These are phyloP conservation scores for Cochlearia excelsa DNA, from an alignment of 345 rosid genomes.

Conservation along the genomic window DNA sequence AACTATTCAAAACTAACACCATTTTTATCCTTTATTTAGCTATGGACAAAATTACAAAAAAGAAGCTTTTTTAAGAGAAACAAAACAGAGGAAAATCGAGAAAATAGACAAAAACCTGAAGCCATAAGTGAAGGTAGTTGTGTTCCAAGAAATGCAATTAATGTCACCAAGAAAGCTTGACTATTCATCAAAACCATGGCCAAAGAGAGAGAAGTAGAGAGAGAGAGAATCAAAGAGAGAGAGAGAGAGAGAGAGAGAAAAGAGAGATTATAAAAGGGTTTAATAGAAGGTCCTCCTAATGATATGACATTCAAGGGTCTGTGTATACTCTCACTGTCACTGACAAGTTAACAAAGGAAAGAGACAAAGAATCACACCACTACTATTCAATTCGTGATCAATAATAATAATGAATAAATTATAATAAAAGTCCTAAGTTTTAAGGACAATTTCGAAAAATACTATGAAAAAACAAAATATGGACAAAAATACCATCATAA, in stretches of 20 bases:
- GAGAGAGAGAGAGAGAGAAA: neutral
- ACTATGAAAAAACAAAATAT: neutral
- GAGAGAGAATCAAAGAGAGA: neutral
- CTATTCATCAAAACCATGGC: slow-evolving; percentile 46
- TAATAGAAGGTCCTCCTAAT: slow-evolving; percentile 20
- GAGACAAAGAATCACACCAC: slow-evolving; percentile 14
- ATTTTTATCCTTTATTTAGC: neutral
- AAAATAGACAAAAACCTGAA: slow-evolving; percentile 43
- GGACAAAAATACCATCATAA: too few species aligned
- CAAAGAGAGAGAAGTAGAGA: slow-evolving; percentile 21
- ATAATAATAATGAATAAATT: neutral
- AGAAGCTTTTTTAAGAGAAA: slow-evolving; percentile 8
- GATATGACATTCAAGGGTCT: slow-evolving; percentile 35
- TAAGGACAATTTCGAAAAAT: too few species aligned
- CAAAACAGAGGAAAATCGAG: slow-evolving; percentile 22
- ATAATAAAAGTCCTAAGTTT: neutral
- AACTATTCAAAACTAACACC: neutral
- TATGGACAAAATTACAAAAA: neutral
- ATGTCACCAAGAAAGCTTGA: slow-evolving; percentile 43
- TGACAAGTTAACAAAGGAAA: slow-evolving; percentile 6
- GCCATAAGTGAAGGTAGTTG: slow-evolving; percentile 52
- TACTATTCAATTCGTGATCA: slow-evolving; percentile 32
- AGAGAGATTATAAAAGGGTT: slow-evolving; percentile 29
- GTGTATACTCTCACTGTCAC: slow-evolving; percentile 28
- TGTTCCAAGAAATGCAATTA: slow-evolving; percentile 45